phyloP scores from a whole-genome alignment of 495 filamentous ascomycete species.

The Tirmania nivea region DNA sequence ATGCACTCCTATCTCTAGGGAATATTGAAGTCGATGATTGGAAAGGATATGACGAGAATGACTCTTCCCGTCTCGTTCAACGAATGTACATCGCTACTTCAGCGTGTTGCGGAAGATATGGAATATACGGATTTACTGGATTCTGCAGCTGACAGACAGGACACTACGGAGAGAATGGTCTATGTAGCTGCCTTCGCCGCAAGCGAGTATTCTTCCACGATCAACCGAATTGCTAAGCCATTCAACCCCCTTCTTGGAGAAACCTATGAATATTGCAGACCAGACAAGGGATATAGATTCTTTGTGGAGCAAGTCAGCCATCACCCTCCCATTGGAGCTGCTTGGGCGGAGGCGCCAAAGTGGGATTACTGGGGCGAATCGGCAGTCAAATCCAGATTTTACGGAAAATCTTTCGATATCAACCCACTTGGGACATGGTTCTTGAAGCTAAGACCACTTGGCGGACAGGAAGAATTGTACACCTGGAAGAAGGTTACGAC shows the following conservation, averaged over 20 bases:
- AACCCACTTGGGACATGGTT: slow-evolving; percentile 97
- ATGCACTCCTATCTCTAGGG: slow-evolving; percentile 31
- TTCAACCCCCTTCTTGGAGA: slow-evolving; percentile 94
- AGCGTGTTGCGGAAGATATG: slow-evolving; percentile 90
- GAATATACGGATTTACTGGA: slow-evolving; percentile 91
- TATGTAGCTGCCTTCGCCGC: slow-evolving; percentile 92
- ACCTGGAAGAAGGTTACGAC: slow-evolving; percentile 99
- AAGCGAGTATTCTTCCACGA: slow-evolving; percentile 90
- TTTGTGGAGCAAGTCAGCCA: slow-evolving; percentile 98
- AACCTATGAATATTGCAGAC: slow-evolving; percentile 87
- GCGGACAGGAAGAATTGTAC: slow-evolving; percentile 71
- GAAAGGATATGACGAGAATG: slow-evolving; percentile 99
- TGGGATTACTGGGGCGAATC: slow-evolving; percentile 99
- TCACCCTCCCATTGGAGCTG: slow-evolving; percentile 86
- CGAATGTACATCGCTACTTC: slow-evolving; percentile 89
- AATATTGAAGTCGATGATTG: slow-evolving; percentile 98
- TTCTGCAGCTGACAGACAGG: slow-evolving; percentile 60
- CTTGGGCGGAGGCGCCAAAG: slow-evolving; percentile 73
- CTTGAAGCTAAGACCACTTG: slow-evolving; percentile 55
- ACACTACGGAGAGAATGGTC: slow-evolving; percentile 82
- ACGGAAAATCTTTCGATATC: slow-evolving; percentile 92
- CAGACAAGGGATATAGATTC: slow-evolving; percentile 93
- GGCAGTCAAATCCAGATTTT: slow-evolving; percentile 92
- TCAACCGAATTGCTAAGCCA: slow-evolving; percentile 87
- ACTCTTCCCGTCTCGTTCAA: slow-evolving; percentile 96